These are phyloP conservation scores for Lotus japonicus DNA, from an alignment of 306 rosid species.

Conservation along the genomic window DNA sequence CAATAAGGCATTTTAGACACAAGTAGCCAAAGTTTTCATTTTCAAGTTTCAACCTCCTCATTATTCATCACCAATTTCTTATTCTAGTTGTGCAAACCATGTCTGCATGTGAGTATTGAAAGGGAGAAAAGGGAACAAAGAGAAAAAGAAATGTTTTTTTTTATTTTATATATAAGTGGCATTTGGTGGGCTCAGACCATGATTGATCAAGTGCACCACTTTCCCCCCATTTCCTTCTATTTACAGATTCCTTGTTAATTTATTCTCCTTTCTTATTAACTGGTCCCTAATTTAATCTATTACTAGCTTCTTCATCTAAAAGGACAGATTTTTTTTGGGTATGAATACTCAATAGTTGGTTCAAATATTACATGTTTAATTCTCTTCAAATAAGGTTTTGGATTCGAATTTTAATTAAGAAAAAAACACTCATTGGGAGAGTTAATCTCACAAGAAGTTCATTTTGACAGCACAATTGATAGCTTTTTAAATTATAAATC, in stretches of 20 bases:
- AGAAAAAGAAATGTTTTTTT: not conserved
- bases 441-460: too few species aligned
- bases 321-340: not conserved
- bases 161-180: conserved; percentile 37
- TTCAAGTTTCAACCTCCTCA: too few species aligned
- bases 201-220: conserved; percentile 50
- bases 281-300: conserved; percentile 14
- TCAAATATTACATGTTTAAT: too few species aligned
- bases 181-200: conserved; percentile 55
- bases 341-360: not conserved
- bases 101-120: conserved; percentile 73
- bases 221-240: conserved; percentile 46
- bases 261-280: conserved; percentile 25
- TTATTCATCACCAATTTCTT: conserved; percentile 18
- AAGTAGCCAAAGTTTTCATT: too few species aligned
- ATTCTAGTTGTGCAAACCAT: conserved; percentile 30
- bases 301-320: conserved; percentile 17
- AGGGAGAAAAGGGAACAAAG: conserved; percentile 2
- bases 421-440: too few species aligned
- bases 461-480: too few species aligned
- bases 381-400: too few species aligned
- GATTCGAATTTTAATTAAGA: too few species aligned
- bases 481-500: too few species aligned
- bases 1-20: too few species aligned
- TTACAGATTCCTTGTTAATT: conserved; percentile 24